Conservation (phyloP, 306 rosid genomes). For the Gillenia trifoliata region DNA sequence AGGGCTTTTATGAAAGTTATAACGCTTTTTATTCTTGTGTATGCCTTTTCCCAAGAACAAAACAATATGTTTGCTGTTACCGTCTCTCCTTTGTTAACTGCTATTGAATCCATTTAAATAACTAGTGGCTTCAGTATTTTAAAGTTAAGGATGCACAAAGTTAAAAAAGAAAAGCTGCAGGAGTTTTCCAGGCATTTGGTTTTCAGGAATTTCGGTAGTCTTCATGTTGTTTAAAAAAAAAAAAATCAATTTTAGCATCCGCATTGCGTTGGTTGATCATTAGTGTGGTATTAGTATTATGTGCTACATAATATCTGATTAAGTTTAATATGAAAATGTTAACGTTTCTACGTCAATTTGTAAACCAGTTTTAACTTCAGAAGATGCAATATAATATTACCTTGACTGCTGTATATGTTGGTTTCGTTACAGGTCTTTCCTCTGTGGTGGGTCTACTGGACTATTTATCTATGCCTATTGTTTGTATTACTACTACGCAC, state of each 20-base stretch:
- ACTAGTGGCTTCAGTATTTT: no score
- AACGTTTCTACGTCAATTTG: background rate
- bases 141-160: background rate
- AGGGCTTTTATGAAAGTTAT: background rate
- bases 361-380: background rate
- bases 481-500: constrained; percentile 60
- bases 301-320: background rate
- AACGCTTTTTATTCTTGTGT: background rate
- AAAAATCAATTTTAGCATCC: background rate
- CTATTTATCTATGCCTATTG: constrained; percentile 54
- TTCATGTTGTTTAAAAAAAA: no score
- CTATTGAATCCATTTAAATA: no score
- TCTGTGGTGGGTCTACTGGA: constrained; percentile 68
- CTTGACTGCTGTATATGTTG: constrained; percentile 2
- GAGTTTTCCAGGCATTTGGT: background rate
- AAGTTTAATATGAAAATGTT: background rate
- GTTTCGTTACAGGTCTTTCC: constrained; percentile 44
- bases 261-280: background rate
- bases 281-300: background rate
- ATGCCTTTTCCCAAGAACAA: background rate
- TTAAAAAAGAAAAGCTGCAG: background rate
- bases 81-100: background rate
- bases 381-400: background rate
- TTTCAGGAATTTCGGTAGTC: background rate
- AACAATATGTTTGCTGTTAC: background rate